Evolutionary conservation across 768 basidiomycete species (phyloP).

Genomic region (Leccinum longicurvipes): DNA sequence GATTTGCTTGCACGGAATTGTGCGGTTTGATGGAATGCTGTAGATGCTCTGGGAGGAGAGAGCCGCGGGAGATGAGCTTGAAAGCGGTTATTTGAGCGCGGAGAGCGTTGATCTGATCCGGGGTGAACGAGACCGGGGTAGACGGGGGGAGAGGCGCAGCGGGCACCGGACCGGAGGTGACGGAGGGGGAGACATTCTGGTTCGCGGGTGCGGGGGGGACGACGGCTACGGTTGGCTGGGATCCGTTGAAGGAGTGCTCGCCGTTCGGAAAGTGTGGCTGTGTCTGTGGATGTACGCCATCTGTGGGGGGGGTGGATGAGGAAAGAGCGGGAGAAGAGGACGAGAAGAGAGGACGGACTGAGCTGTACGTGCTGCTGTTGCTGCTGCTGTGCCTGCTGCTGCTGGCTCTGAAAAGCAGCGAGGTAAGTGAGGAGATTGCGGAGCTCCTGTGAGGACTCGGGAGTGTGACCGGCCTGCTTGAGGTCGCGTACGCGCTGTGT

Average conservation of each 20-base stretch:
- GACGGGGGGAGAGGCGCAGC: slow-evolving; percentile 52
- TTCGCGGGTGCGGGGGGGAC: slow-evolving; percentile 32
- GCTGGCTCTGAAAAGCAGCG: slow-evolving; percentile 26
- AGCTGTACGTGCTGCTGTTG: slow-evolving; percentile 26
- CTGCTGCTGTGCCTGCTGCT: slow-evolving; percentile 28
- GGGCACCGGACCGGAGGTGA: slow-evolving; percentile 50
- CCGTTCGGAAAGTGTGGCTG: slow-evolving; percentile 45
- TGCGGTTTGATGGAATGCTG: slow-evolving; percentile 69
- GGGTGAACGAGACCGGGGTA: slow-evolving; percentile 76
- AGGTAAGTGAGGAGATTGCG: slow-evolving; percentile 40
- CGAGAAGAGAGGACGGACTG: slow-evolving; percentile 27
- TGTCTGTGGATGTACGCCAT: slow-evolving; percentile 22
- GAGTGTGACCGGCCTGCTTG: slow-evolving; percentile 41
- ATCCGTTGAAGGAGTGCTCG: slow-evolving; percentile 26
- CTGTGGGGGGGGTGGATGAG: slow-evolving; percentile 32
- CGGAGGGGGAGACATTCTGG: slow-evolving; percentile 34
- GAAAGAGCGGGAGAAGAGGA: neutral
- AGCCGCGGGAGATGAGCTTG: slow-evolving; percentile 62
- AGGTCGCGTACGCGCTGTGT: slow-evolving; percentile 44
- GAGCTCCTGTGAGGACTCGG: slow-evolving; percentile 45
- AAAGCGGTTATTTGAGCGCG: slow-evolving; percentile 82
- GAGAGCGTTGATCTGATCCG: slow-evolving; percentile 71
- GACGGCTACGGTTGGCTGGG: neutral
- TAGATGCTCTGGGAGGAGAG: slow-evolving; percentile 65
- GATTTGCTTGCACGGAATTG: slow-evolving; percentile 55